These are phyloP conservation scores for Vitis hybrid DNA, from an alignment of 177 flowering plant species.

Conservation along the genomic window DNA sequence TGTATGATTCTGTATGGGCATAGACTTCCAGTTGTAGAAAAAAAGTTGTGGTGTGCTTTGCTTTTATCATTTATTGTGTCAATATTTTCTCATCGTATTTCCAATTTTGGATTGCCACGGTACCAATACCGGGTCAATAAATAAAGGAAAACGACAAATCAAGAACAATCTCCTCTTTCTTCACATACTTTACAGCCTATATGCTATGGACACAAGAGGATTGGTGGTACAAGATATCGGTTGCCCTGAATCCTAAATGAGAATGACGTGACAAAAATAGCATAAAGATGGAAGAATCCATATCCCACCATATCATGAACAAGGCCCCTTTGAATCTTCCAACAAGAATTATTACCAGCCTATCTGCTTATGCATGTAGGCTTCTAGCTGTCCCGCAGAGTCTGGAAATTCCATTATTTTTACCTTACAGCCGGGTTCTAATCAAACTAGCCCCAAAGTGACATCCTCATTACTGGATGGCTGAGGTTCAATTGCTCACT, in stretches of 20 bases:
- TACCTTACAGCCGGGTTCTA: background rate
- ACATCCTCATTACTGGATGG: background rate
- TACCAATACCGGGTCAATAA: background rate
- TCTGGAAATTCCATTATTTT: background rate
- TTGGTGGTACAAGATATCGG: background rate
- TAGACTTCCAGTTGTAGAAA: background rate
- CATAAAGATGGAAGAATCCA: slow-evolving; percentile 5
- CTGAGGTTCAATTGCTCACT: background rate
- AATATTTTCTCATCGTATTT: background rate
- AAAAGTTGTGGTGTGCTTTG: background rate
- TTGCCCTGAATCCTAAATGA: background rate
- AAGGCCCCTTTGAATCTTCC: slow-evolving; percentile 4
- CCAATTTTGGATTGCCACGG: background rate
- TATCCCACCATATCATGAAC: background rate
- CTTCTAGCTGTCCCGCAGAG: background rate
- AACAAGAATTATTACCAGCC: background rate
- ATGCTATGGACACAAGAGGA: background rate
- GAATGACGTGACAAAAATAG: background rate
- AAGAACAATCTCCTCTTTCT: background rate
- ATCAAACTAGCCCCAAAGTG: background rate
- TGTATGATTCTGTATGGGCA: background rate
- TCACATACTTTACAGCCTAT: background rate
- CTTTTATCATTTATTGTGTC: background rate
- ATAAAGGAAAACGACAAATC: background rate
- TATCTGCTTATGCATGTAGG: background rate